phyloP scores from a whole-genome alignment of 139 green algal species.

The Bryopsis sp. region DNA sequence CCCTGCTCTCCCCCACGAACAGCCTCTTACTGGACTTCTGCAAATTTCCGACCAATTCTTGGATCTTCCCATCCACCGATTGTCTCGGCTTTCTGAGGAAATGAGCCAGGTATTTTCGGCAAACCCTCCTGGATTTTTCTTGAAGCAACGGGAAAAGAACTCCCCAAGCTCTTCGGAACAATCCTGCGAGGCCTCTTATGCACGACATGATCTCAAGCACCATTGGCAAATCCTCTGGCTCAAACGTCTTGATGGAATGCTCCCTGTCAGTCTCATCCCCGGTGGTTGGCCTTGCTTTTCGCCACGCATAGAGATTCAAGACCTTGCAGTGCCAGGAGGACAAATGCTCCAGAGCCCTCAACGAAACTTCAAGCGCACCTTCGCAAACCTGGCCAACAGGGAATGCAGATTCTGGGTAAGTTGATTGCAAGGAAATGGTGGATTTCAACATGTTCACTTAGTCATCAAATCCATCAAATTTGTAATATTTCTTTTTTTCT shows the following conservation, averaged over 20 bases:
- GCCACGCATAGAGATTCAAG: conserved; percentile 4
- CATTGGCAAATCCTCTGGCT: not conserved
- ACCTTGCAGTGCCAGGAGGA: not conserved
- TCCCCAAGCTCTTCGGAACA: conserved; percentile 1
- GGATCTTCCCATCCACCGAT: not conserved
- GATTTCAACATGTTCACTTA: no score
- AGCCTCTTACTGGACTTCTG: no score
- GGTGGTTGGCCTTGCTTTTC: not conserved
- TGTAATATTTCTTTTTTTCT: no score
- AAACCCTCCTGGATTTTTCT: not conserved
- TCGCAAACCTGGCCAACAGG: conserved; percentile 1
- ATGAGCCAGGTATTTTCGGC: not conserved
- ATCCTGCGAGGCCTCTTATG: not conserved
- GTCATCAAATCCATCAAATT: no score
- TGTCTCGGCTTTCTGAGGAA: conserved; percentile 2
- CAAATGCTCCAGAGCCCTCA: not conserved
- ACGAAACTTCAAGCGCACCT: conserved; percentile 1
- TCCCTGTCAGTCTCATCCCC: not conserved
- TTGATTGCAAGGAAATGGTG: no score
- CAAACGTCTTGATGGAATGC: not conserved
- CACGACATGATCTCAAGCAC: conserved; percentile 1
- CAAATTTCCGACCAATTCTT: not conserved
- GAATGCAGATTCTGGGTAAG: no score
- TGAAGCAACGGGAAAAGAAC: not conserved
- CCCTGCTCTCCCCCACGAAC: no score